phyloP scores from a whole-genome alignment of 331 rosid species.

The Arachis monticola region DNA sequence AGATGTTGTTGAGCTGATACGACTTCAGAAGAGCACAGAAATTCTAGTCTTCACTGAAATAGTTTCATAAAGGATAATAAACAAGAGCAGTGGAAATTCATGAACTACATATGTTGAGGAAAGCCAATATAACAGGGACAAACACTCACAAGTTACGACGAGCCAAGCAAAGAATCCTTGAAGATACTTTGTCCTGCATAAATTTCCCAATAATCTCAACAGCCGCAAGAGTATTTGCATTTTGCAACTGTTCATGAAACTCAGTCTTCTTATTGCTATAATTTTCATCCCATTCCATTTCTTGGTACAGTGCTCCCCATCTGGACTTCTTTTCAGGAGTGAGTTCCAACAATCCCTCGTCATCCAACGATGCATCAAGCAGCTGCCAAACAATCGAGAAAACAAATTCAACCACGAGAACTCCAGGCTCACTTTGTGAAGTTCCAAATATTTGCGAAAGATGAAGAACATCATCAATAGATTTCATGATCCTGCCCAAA shows the following conservation, averaged over 20 bases:
- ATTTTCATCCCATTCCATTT: slow-evolving; percentile 57
- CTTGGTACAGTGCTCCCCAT: slow-evolving; percentile 72
- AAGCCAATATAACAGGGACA: slow-evolving; percentile 23
- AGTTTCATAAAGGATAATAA: slow-evolving; percentile 2
- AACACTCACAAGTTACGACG: slow-evolving; percentile 71
- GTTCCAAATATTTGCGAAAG: slow-evolving; percentile 74
- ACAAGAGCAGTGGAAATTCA: neutral
- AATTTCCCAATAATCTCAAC: slow-evolving; percentile 82
- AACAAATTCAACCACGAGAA: slow-evolving; percentile 79
- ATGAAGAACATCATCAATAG: slow-evolving; percentile 71
- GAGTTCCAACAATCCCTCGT: slow-evolving; percentile 82
- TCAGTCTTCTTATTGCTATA: slow-evolving; percentile 64
- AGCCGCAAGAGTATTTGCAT: slow-evolving; percentile 67
- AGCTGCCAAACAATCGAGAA: slow-evolving; percentile 85
- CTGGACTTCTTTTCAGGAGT: slow-evolving; percentile 64
- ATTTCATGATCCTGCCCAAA: slow-evolving; percentile 77
- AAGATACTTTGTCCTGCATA: slow-evolving; percentile 67
- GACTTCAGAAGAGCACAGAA: neutral
- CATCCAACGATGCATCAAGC: slow-evolving; percentile 86
- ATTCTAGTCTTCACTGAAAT: slow-evolving; percentile 15
- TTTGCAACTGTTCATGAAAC: slow-evolving; percentile 59
- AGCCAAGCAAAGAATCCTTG: slow-evolving; percentile 80
- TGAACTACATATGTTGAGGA: slow-evolving; percentile 14
- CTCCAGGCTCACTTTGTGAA: slow-evolving; percentile 75
- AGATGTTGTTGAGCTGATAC: slow-evolving; percentile 18